Evolutionary conservation across 768 basidiomycete species (phyloP).

Genomic region (Ephemerocybe angulata): DNA sequence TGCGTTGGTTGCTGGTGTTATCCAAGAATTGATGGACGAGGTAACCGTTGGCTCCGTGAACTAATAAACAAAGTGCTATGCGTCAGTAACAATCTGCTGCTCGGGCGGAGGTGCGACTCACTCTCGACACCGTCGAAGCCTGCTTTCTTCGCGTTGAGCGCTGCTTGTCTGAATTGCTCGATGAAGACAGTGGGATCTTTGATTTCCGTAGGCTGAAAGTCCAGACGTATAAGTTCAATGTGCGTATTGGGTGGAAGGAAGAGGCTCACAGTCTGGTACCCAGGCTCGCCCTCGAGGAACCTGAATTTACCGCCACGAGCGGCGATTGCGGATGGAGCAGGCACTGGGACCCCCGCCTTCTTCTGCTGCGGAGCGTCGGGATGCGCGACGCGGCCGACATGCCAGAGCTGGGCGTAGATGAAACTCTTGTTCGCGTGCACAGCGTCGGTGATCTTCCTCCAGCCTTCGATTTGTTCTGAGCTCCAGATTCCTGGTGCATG

Average conservation of each 20-base stretch:
- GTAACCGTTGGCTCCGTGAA: slow-evolving; percentile 46
- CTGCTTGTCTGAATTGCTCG: slow-evolving; percentile 39
- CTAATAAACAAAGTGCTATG: too few relatives aligned
- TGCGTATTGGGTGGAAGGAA: too few relatives aligned
- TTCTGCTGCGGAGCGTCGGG: slow-evolving; percentile 38
- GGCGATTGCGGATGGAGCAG: slow-evolving; percentile 41
- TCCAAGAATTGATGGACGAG: slow-evolving; percentile 51
- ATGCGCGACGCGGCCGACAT: slow-evolving; percentile 35
- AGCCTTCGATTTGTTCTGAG: slow-evolving; percentile 38
- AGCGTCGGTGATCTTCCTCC: slow-evolving; percentile 43
- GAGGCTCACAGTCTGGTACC: slow-evolving; percentile 35
- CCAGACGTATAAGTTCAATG: neutral
- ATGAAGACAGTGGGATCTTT: slow-evolving; percentile 40
- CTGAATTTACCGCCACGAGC: slow-evolving; percentile 41
- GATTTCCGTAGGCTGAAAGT: slow-evolving; percentile 38
- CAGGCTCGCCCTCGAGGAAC: slow-evolving; percentile 32
- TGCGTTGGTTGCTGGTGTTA: slow-evolving; percentile 35
- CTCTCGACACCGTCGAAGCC: slow-evolving; percentile 56
- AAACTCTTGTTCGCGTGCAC: slow-evolving; percentile 43
- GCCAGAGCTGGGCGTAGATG: slow-evolving; percentile 48
- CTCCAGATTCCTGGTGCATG: slow-evolving; percentile 47
- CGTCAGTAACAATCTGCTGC: neutral
- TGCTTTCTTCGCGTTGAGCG: slow-evolving; percentile 44
- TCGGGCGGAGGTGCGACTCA: slow-evolving; percentile 17
- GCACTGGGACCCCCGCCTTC: slow-evolving; percentile 36